Percentiles rank a stretch among this genome's conserved stretches.
These are phyloP conservation scores for Pelargonium cotyledonis DNA, from an alignment of 441 rosid species.

Conservation along the genomic window DNA sequence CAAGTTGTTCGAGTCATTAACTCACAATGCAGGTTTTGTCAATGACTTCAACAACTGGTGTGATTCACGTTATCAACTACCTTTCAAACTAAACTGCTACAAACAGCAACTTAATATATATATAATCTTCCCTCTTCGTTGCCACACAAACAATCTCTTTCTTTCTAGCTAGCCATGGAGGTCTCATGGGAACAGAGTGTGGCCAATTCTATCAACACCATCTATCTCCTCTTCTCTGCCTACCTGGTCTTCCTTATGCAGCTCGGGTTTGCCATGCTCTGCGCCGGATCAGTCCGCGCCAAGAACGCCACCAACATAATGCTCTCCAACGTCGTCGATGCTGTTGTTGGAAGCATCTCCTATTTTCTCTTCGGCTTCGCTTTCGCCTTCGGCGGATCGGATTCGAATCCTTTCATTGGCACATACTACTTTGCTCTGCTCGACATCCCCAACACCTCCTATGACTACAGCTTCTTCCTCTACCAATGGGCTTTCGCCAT, in stretches of 20 bases:
- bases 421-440: constrained; percentile 50
- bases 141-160: no score
- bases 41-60: no score
- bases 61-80: no score
- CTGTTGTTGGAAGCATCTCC: constrained; percentile 72
- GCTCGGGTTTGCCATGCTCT: constrained; percentile 86
- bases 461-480: constrained; percentile 55
- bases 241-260: constrained; percentile 82
- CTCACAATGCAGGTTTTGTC: no score
- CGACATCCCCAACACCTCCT: constrained; percentile 36
- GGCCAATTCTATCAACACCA: no score
- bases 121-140: no score
- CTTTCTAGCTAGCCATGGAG: no score
- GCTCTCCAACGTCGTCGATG: constrained; percentile 87
- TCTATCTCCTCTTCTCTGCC: constrained; percentile 73
- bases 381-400: constrained; percentile 58
- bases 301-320: constrained; percentile 77
- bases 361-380: constrained; percentile 76
- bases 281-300: constrained; percentile 81
- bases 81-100: no score
- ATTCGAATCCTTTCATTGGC: constrained; percentile 60
- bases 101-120: no score
- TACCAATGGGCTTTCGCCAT: constrained; percentile 88
- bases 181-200: no score
- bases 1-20: no score